Base-by-base conservation (phyloP, 1,284 basidiomycete genomes). In the Laetiporus sulphureus region DNA sequence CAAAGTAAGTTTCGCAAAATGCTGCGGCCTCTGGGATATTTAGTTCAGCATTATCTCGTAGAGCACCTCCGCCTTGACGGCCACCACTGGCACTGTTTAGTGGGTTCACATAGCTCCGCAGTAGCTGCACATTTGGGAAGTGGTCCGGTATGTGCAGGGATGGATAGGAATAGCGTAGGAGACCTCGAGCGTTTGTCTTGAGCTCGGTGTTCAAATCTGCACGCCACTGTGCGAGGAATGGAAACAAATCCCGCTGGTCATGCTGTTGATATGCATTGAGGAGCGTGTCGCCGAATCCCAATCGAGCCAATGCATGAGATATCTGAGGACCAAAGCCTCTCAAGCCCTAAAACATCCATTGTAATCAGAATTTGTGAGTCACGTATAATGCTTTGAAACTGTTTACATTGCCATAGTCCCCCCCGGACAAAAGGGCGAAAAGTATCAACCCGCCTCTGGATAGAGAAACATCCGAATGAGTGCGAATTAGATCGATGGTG, bases 391-490 rank as follows among this genome's bases (percentile, higher is more conserved):
- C n/a, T n/a, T n/a, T n/a, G n/a, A n/a, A n/a, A n/a, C n/a, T n/a
- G 20, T 5, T 48, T 21, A 72, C 75, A 5, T 66, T 63, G 37
- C 73, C 67, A 52, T 86, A 87, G 56, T 89, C 84, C 0, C 79
- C 83, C 11, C 83, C 82, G 5, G 69, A 63, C 23, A 85, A 58
- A 1, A 87, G 57, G 0, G 78, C 84, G 40, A 85, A 69, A 4
- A 87, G 62, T 16, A 86, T 68, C 57, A 87, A 64, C 0, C 75
- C 81, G 27, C 73, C 68, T 19, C 68, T 60, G 8, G 63, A 66
- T 48, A 83, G 56, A 38, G 61, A 47, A 23, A 75, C 62, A 7
- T 62, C 53, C 2, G 60, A 56, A 36, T 67, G 52, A 6, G 44
- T 50, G 4, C 46, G 45, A 29, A 75, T 62, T 11, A 62, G 63